A percentile compares a stretch with the other conserved stretches of the same genome.
Evolutionary conservation across 306 rosid genomes (phyloP).

Genomic region (Lithocarpus polystachyus): DNA sequence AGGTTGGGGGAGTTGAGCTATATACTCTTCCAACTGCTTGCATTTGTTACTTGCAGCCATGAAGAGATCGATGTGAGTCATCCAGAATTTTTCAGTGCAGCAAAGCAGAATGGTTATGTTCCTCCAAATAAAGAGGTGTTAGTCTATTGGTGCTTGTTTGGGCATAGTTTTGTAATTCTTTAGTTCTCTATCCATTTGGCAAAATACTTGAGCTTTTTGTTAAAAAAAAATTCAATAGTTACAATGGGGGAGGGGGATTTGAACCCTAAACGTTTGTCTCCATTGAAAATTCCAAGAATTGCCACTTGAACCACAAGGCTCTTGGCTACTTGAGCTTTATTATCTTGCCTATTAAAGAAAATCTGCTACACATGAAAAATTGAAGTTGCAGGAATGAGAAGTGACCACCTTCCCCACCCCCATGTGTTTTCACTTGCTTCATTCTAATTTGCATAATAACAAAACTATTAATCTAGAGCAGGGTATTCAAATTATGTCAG

Average conservation of each 20-base stretch:
- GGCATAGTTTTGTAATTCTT: constrained; percentile 14
- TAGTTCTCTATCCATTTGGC: background rate
- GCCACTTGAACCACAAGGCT: too few species aligned
- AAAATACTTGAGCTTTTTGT: background rate
- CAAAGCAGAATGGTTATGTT: constrained; percentile 74
- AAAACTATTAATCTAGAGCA: background rate
- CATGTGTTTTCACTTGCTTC: background rate
- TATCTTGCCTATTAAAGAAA: background rate
- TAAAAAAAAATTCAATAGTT: too few species aligned
- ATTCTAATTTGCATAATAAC: background rate
- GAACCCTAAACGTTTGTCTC: too few species aligned
- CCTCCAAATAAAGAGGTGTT: constrained; percentile 90
- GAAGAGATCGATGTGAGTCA: constrained; percentile 97
- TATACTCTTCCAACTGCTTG: constrained; percentile 21
- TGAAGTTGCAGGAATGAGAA: background rate
- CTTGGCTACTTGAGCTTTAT: background rate
- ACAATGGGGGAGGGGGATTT: too few species aligned
- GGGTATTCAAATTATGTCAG: background rate
- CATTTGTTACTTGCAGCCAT: constrained; percentile 61
- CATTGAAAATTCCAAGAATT: too few species aligned
- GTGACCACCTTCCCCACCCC: background rate
- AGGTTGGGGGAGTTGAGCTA: background rate
- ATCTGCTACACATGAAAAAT: background rate
- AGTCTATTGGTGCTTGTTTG: constrained; percentile 20
- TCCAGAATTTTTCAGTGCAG: constrained; percentile 88